Base-by-base conservation (phyloP, 2,329 filamentous ascomycete genomes). In the Corynespora cassiicola region DNA sequence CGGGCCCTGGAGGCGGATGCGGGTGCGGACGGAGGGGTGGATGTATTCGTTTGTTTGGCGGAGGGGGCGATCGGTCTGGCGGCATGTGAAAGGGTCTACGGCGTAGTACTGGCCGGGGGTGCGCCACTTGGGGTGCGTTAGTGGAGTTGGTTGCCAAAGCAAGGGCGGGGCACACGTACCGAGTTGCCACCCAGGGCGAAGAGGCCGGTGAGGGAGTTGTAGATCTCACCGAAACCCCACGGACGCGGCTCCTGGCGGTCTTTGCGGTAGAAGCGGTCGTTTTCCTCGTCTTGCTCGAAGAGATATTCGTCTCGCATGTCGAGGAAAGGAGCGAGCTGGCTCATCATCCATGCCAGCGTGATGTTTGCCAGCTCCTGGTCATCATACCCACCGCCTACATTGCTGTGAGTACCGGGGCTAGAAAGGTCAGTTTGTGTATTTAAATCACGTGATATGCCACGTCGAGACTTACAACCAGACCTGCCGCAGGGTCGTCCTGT, bases 261-360 rank as follows among this genome's bases (percentile, higher is more conserved):
- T 17, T 66, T 63, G 22, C 70, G 63, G 50, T 77, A 77, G 46
- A 71, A 74, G 22, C 64, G 58, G 6, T 72, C 69, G 6, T 70
- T 74, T 17, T 68, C 58, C 14, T 75, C 72, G 38, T 74, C 71
- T 36, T 75, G 68, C 45, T 75, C 72, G 16, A 75, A 66, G 11
- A 77, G 43, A 45, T 75, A 77, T 29, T 74, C 70, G 4, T 68
- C 61, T 35, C 75, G 64, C 52, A 77, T 70, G 42, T 76, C 75
- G 40, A 75, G 53, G 28, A 75, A 75, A 1, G 69, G 68, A 35
- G 71, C 65, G 28, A 79, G 58, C 39, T 80, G 76, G 33, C 72
- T 70, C 53, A 80, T 77, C 78, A 81, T 81, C 78, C 78, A 81
- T 4, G 77, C 78, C 2, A 81, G 58, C 5, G 73, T 71, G 18